Evolutionary conservation across 1,284 basidiomycete genomes (phyloP), one percentile per base, ranked within the genome.

Genomic region (Taiwanofungus camphoratus): DNA sequence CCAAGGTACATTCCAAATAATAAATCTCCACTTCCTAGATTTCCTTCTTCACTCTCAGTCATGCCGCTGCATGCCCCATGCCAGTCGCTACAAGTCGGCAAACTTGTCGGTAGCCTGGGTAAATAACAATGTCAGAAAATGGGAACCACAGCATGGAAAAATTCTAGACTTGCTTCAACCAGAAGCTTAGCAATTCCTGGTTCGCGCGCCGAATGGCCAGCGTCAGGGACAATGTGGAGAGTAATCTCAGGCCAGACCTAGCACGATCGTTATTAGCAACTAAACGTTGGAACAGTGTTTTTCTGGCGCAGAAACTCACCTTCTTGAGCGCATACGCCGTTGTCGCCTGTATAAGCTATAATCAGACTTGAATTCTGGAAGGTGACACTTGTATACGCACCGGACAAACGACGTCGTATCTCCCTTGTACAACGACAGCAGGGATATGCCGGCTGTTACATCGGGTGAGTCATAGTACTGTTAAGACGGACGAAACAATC

Each of bases 171-270:
- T 52, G 81, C 91, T 69, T 89, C 73, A 9, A 91, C 75, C 36
- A 96, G 72, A 37, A 87, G 64, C 61, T 83, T 81, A 16, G 79
- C 68, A 15, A 73, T 93, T 4, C 86, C 87, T 0, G 72, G 63
- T 66, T 97, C 93, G 36, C 83, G 79, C 16, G 90, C 77, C 16
- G 87, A 91, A 62, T 97, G 93, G 0, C 93, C 93, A 4, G 92
- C 92, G 63, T 94, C 90, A n/a, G 87, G 82, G 15, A 95, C 82
- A 35, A 96, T 76, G 53, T 81, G 71, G 15, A 93, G 62, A n/a
- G 78, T 77, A 15, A 82, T 68, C 56, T 93, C 87, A 2, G 91
- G 89, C 79, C 87, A 93, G 3, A 70, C 79, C 74, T 76, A 31
- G 6, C 47, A 34, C 36, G 24, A 31, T 11, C 15, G 12, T 42